phyloP scores from a whole-genome alignment of 768 basidiomycete species.

The Russula vinacea region DNA sequence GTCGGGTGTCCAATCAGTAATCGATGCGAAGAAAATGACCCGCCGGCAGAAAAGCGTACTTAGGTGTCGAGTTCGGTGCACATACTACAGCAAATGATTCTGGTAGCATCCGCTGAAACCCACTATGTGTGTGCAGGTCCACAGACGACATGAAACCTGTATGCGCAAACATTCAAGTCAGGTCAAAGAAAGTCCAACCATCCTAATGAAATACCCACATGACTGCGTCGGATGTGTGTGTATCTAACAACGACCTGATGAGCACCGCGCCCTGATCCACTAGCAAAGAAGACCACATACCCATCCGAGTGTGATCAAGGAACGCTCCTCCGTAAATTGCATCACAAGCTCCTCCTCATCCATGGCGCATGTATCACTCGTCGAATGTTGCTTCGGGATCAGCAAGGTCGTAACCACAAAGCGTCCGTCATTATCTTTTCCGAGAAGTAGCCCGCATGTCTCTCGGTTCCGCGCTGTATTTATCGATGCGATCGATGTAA shows the following conservation, averaged over 20 bases:
- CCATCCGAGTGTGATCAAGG: slow-evolving; percentile 88
- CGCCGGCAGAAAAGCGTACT: slow-evolving; percentile 43
- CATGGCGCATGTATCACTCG: slow-evolving; percentile 91
- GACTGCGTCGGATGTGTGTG: slow-evolving; percentile 91
- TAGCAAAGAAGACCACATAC: slow-evolving; percentile 44
- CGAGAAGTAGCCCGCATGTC: slow-evolving; percentile 83
- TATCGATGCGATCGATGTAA: slow-evolving; percentile 69
- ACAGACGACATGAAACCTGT: slow-evolving; percentile 91
- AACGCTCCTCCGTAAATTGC: slow-evolving; percentile 77
- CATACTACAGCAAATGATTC: slow-evolving; percentile 94
- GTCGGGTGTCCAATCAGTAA: slow-evolving; percentile 1
- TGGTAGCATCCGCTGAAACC: slow-evolving; percentile 84
- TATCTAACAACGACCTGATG: slow-evolving; percentile 50
- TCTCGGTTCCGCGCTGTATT: slow-evolving; percentile 80
- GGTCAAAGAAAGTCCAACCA: background rate
- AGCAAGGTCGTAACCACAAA: slow-evolving; percentile 76
- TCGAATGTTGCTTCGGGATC: slow-evolving; percentile 85
- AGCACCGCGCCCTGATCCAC: slow-evolving; percentile 3
- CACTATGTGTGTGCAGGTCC: slow-evolving; percentile 87
- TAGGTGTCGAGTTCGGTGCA: slow-evolving; percentile 74
- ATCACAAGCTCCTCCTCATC: slow-evolving; percentile 85
- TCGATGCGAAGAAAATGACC: background rate
- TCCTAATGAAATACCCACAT: slow-evolving; percentile 46
- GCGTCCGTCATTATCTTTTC: slow-evolving; percentile 57
- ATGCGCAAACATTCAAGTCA: slow-evolving; percentile 12